Base-by-base conservation (phyloP, 2,329 filamentous ascomycete genomes). In the Claviceps digitariae region DNA sequence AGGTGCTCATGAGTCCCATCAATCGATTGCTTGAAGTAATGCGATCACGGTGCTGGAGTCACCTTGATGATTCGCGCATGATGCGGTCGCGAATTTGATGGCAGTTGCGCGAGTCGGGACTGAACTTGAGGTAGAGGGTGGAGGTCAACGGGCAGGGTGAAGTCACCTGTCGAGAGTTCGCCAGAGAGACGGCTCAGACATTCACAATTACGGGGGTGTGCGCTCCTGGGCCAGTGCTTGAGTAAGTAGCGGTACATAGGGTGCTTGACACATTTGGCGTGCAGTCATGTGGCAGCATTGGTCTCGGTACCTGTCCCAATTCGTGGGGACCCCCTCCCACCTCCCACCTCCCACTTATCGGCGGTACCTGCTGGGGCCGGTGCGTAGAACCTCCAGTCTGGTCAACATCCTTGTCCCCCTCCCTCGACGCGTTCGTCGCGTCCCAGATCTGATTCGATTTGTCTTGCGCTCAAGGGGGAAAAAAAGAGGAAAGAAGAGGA, bases 1-100 rank as follows among this genome's bases (percentile, higher is more conserved):
- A 62, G 59, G 55, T 63, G 64, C 59, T 69, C 70, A 74, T 73
- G 69, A 66, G 69, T 65, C 63, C 66, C 69, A 72, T 70, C 59
- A 64, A 71, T 65, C 58, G 61, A 64, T 61, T 62, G 64, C 56
- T 54, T 51, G 54, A 55, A 54, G 55, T 57, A 58, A 71, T 66
- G 74, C 73, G 74, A 76, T 75, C 67, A 62, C 58, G 59, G 56
- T 61, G 62, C 55, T 57, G 59, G 57, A 59, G 57, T 72, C 64
- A 72, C 58, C 63, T 64, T 57, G 74, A 78, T 78, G 69, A 56
- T 67, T 63, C 61, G 61, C 58, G 67, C 70, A 72, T 72, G 61
- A 59, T 69, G 68, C 57, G 68, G 69, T 55, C 55, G 63, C 48
- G 44, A 59, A 63, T 63, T 64, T 60, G 74, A 75, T 76, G 72